Conservation (phyloP, 192 early-diverging fungal genomes). For the Gamsiella multidivaricata region DNA sequence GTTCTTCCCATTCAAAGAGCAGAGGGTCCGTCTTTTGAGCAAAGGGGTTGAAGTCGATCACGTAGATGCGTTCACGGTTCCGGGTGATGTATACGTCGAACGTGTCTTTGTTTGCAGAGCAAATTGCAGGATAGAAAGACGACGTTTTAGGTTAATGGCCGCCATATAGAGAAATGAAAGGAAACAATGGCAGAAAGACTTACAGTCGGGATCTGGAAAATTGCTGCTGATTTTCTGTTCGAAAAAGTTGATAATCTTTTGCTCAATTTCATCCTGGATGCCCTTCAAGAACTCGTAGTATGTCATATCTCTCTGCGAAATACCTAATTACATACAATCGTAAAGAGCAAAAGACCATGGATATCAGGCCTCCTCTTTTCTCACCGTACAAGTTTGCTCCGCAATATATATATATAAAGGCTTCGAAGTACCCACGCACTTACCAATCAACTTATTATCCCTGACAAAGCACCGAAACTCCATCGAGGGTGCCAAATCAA, state of each 20-base stretch:
- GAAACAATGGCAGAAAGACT: slow-evolving; percentile 19
- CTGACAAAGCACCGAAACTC: slow-evolving; percentile 97
- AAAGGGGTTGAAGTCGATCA: slow-evolving; percentile 96
- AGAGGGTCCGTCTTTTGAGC: slow-evolving; percentile 80
- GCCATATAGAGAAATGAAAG: slow-evolving; percentile 8
- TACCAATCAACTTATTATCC: slow-evolving; percentile 75
- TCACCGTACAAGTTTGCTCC: neutral
- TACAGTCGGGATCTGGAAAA: slow-evolving; percentile 78
- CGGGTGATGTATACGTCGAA: slow-evolving; percentile 91
- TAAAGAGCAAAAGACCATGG: neutral
- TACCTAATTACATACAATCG: slow-evolving; percentile 53
- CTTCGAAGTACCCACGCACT: slow-evolving; percentile 8
- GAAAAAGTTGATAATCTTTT: slow-evolving; percentile 75
- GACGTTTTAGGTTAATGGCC: too few species aligned
- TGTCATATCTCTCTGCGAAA: slow-evolving; percentile 89
- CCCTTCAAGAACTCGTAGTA: slow-evolving; percentile 82
- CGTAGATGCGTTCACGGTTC: slow-evolving; percentile 68
- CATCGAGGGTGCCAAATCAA: slow-evolving; percentile 88
- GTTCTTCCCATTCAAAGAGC: slow-evolving; percentile 86
- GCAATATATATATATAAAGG: neutral
- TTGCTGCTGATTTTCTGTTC: slow-evolving; percentile 66
- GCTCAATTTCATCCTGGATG: slow-evolving; percentile 66
- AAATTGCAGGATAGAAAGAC: neutral
- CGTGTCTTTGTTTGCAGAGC: slow-evolving; percentile 66
- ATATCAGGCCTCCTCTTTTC: too few species aligned